Base-by-base conservation (phyloP, 163 green algal species). In the Scenedesmus sp. region DNA sequence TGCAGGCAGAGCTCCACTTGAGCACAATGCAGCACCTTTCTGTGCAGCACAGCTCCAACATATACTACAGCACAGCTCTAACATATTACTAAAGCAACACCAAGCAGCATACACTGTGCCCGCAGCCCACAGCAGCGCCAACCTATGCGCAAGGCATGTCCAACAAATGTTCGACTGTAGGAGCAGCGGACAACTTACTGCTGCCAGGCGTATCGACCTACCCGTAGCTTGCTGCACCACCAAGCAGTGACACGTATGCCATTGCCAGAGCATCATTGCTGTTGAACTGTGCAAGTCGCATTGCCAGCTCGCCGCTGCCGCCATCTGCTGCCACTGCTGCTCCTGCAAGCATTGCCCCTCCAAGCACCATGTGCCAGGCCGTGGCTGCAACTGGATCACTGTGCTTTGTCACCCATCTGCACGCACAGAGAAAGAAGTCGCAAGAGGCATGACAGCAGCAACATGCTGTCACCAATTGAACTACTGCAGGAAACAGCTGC, bases 281-380 rank as follows among this genome's bases (percentile, higher is more conserved):
- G 82, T 78, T 96, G 0, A 98, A 92, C 61, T 92, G 89, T 20
- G 92, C 70, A 12, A 98, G 89, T 13, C 94, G 93, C 6, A 44
- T 73, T 2, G 80, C 33, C 10, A 98, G 92, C 56, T 94, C 94
- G 4, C 81, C 87, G 83, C 82, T 51, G 40, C 6, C 84, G 82
- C 83, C 89, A 82, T 98, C 97, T 76, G 94, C 86, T 24, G 76
- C 84, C 0, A 94, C 42, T 15, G 96, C 95, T n/a, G 95, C 81
- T 18, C 89, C 95, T 43, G 95, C 53, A 42, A 99, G 95, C 15
- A 97, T 93, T 0, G 97, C 40, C 2, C 97, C 96, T 30, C 97
- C 97, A 5, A 99, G 93, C 40, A 99, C 89, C 97, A 99, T 99
- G 93, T 99, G 97, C 95, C 96, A 99, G 9, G 96, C 97, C 15